These are phyloP conservation scores for Mycena pura DNA, from an alignment of 768 basidiomycete genomes.

Conservation along the genomic window DNA sequence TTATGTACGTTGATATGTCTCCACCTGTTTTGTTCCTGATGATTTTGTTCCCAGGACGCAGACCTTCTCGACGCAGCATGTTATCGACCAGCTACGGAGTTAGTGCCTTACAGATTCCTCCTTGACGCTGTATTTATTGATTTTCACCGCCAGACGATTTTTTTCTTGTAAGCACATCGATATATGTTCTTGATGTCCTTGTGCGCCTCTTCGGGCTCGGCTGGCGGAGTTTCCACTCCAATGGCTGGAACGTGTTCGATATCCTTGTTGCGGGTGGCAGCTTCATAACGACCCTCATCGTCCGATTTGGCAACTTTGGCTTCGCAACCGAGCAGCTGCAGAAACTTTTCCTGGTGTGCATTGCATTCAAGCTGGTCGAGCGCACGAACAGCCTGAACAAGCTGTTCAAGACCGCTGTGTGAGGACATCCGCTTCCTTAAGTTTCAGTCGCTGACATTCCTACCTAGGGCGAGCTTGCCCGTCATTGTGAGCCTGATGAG, in stretches of 20 bases:
- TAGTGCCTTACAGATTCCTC: conserved; percentile 29
- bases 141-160: conserved; percentile 61
- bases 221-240: conserved; percentile 80
- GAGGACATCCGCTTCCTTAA: conserved; percentile 40
- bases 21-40: neutral
- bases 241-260: conserved; percentile 96
- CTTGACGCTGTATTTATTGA: conserved; percentile 7
- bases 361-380: conserved; percentile 94
- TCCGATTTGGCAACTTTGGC: conserved; percentile 58
- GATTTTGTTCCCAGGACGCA: conserved; percentile 66
- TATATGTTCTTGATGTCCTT: conserved; percentile 79
- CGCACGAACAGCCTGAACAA: conserved; percentile 88
- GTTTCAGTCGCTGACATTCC: conserved; percentile 9
- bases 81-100: conserved; percentile 69
- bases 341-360: conserved; percentile 91
- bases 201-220: conserved; percentile 88
- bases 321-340: conserved; percentile 72
- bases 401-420: conserved; percentile 96
- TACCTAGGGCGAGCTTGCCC: conserved; percentile 78
- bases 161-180: conserved; percentile 73
- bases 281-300: conserved; percentile 80
- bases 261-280: conserved; percentile 80
- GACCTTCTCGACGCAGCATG: conserved; percentile 61
- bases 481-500: conserved; percentile 84
- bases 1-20: conserved; percentile 66